phyloP scores from a whole-genome alignment of 805 yeast genomes.

The Candida broadrunensis region DNA sequence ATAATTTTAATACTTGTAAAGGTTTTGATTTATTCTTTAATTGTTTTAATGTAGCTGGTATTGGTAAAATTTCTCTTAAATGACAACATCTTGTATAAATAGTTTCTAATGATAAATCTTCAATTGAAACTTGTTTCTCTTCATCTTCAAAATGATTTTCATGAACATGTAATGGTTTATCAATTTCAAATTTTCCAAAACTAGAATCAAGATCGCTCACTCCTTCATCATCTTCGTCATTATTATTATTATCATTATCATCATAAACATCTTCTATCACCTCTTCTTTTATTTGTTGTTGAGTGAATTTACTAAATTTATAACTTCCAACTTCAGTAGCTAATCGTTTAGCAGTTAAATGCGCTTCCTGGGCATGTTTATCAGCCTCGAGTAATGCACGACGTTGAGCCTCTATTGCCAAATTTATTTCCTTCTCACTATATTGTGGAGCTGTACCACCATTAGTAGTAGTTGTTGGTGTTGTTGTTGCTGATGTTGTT shows the following conservation, averaged over 20 bases:
- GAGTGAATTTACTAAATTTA: slow-evolving; percentile 16
- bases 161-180: slow-evolving; percentile 66
- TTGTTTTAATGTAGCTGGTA: slow-evolving; percentile 78
- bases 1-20: slow-evolving; percentile 50
- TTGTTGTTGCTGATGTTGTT: slow-evolving; percentile 4
- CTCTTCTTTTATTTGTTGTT: slow-evolving; percentile 4
- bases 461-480: slow-evolving; percentile 15
- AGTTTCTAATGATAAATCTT: slow-evolving; percentile 42
- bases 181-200: slow-evolving; percentile 47
- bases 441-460: slow-evolving; percentile 14
- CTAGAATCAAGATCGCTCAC: slow-evolving; percentile 5
- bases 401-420: slow-evolving; percentile 60
- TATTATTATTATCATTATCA: slow-evolving; percentile 3
- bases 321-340: slow-evolving; percentile 61
- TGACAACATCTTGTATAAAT: slow-evolving; percentile 86
- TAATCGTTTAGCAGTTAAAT: slow-evolving; percentile 63
- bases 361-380: slow-evolving; percentile 76
- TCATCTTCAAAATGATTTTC: slow-evolving; percentile 47
- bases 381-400: slow-evolving; percentile 57
- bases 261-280: slow-evolving; percentile 6
- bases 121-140: slow-evolving; percentile 12
- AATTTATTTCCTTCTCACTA: slow-evolving; percentile 46
- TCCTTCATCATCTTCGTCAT: slow-evolving; percentile 20
- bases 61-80: slow-evolving; percentile 85
- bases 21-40: slow-evolving; percentile 50